Conservation (phyloP, 306 rosid genomes). For the Abrus pulchellus region DNA sequence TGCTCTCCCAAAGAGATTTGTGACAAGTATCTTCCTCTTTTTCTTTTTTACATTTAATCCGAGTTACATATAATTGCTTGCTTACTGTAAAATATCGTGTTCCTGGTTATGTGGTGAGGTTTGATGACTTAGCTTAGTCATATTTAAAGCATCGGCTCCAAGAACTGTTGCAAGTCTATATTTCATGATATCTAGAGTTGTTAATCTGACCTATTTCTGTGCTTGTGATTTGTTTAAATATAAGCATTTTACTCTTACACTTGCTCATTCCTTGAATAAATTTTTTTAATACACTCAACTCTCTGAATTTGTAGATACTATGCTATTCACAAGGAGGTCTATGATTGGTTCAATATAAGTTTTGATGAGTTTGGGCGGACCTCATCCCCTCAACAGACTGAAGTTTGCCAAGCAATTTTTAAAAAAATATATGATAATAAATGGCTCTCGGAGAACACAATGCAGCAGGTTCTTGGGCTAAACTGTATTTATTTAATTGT, state of each 20-base stretch:
- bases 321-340: slow-evolving; percentile 86
- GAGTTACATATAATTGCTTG: background rate
- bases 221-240: background rate
- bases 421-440: slow-evolving; percentile 68
- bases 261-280: background rate
- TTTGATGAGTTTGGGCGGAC: slow-evolving; percentile 97
- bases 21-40: slow-evolving; percentile 69
- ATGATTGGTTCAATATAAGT: slow-evolving; percentile 86
- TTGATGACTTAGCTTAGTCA: slow-evolving; percentile 6
- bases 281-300: background rate
- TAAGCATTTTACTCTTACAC: background rate
- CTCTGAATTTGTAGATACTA: slow-evolving; percentile 64
- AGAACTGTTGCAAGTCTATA: background rate
- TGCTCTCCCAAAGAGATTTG: slow-evolving; percentile 91
- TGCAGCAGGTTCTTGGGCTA: slow-evolving; percentile 75
- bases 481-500: slow-evolving; percentile 25
- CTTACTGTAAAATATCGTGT: background rate
- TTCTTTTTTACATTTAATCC: background rate
- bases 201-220: background rate
- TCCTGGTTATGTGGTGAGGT: slow-evolving; percentile 19
- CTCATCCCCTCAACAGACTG: slow-evolving; percentile 85
- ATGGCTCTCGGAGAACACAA: slow-evolving; percentile 86
- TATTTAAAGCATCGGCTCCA: background rate
- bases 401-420: slow-evolving; percentile 89
- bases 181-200: slow-evolving; percentile 9